A percentile compares a stretch with the other conserved stretches of the same genome.
phyloP scores from a whole-genome alignment of 1,284 basidiomycete genomes.

The Trametes hirsuta region DNA sequence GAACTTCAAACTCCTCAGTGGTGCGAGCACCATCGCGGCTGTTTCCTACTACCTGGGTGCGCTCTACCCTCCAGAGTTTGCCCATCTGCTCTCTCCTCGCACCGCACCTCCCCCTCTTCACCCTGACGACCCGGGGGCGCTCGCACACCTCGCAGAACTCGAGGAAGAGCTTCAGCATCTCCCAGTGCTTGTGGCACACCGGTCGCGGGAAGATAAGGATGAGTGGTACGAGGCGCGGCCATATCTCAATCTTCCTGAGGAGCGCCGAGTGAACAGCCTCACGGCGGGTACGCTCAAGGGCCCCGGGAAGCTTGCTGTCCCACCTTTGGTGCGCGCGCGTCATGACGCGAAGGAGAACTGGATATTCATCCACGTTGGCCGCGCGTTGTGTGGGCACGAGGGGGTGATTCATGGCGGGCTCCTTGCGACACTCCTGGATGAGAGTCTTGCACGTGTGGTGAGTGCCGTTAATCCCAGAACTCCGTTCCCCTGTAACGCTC shows the following conservation, averaged over 20 bases:
- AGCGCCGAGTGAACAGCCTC: constrained; percentile 76
- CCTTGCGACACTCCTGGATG: constrained; percentile 89
- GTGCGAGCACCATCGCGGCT: constrained; percentile 25
- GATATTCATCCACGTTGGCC: constrained; percentile 81
- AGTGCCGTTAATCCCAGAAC: constrained; percentile 35
- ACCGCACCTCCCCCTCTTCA: constrained; percentile 71
- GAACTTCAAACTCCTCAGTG: constrained; percentile 22
- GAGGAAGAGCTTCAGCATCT: constrained; percentile 74
- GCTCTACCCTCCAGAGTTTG: constrained; percentile 63
- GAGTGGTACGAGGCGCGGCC: constrained; percentile 83
- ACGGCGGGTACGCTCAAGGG: constrained; percentile 86
- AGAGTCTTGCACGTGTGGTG: constrained; percentile 83
- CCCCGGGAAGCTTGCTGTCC: constrained; percentile 81
- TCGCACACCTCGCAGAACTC: constrained; percentile 60
- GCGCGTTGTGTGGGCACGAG: constrained; percentile 89
- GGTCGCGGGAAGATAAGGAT: constrained; percentile 48
- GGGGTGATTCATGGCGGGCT: constrained; percentile 95
- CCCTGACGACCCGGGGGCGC: constrained; percentile 63
- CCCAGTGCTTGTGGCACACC: constrained; percentile 58
- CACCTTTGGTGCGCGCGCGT: constrained; percentile 76
- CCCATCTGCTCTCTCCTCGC: constrained; percentile 71
- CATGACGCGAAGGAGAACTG: constrained; percentile 75
- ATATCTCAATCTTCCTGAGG: constrained; percentile 70
- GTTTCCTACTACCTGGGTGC: constrained; percentile 57
- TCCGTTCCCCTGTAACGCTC: background rate